Evolutionary conservation across 164 flowering plant genomes (phyloP).

Genomic region (Akebia trifoliata): DNA sequence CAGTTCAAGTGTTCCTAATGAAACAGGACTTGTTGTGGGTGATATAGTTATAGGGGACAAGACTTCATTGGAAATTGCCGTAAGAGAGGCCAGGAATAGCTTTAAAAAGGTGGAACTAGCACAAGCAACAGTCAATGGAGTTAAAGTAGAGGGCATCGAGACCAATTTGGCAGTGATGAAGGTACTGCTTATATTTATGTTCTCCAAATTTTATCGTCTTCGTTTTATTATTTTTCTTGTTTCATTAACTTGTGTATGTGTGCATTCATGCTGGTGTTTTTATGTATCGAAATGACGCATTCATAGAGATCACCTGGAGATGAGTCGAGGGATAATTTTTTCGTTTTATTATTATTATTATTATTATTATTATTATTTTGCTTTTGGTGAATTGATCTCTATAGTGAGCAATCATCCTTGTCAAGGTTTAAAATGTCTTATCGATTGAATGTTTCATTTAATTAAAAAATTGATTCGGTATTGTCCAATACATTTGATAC

Average conservation of each 20-base stretch:
- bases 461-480: too few species aligned
- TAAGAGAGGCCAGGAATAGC: conserved; percentile 60
- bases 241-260: background rate
- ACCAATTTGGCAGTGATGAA: conserved; percentile 93
- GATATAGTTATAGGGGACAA: conserved; percentile 79
- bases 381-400: too few species aligned
- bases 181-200: conserved; percentile 30
- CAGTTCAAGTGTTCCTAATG: conserved; percentile 28
- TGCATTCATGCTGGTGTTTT: background rate
- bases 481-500: too few species aligned
- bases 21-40: conserved; percentile 57
- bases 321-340: too few species aligned
- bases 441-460: too few species aligned
- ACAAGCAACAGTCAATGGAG: conserved; percentile 86
- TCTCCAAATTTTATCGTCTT: background rate
- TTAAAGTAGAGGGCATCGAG: conserved; percentile 91
- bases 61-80: conserved; percentile 62
- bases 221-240: background rate
- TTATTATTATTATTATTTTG: too few species aligned
- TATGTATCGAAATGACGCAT: too few species aligned
- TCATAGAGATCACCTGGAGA: too few species aligned
- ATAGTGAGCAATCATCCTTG: too few species aligned
- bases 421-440: too few species aligned
- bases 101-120: conserved; percentile 70
- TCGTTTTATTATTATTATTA: too few species aligned